phyloP scores from a whole-genome alignment of 192 early-diverging fungal genomes.

The Umbelopsis ramanniana region DNA sequence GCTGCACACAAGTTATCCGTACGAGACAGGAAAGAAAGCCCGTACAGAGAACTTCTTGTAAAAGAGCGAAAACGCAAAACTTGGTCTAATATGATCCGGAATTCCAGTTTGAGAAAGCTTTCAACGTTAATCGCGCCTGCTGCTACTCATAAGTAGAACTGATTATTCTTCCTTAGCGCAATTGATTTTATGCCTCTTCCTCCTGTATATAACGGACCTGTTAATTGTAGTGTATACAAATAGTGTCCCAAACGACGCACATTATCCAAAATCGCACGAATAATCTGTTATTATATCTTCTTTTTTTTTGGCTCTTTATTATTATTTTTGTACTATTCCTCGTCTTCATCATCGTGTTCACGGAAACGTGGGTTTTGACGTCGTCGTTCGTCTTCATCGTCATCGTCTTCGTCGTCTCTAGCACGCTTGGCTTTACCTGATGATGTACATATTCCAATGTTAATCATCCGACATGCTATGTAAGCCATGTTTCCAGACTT shows the following conservation, averaged over 20 bases:
- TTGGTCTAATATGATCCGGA: conserved; percentile 17
- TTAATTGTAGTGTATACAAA: neutral
- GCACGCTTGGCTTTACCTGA: conserved; percentile 33
- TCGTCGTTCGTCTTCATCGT: conserved; percentile 38
- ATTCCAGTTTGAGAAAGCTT: conserved; percentile 21
- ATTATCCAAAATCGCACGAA: neutral
- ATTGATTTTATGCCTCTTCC: neutral
- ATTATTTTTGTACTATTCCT: conserved; percentile 28
- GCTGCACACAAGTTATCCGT: neutral
- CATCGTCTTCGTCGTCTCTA: conserved; percentile 47
- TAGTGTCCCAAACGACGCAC: no score
- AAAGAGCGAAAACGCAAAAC: conserved; percentile 6
- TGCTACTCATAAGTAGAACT: neutral
- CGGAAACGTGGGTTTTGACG: conserved; percentile 52
- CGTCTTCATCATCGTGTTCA: conserved; percentile 48
- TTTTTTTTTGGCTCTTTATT: neutral
- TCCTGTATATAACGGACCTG: neutral
- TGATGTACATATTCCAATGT: neutral
- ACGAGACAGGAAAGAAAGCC: conserved; percentile 3
- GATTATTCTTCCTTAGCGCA: neutral
- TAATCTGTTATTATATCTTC: neutral
- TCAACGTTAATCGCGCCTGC: conserved; percentile 2
- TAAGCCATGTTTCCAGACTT: neutral
- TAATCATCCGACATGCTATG: neutral
- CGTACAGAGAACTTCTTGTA: conserved; percentile 16